Evolutionary conservation across 2,329 filamentous ascomycete genomes (phyloP).

Genomic region (Colletotrichum chlorophyti): DNA sequence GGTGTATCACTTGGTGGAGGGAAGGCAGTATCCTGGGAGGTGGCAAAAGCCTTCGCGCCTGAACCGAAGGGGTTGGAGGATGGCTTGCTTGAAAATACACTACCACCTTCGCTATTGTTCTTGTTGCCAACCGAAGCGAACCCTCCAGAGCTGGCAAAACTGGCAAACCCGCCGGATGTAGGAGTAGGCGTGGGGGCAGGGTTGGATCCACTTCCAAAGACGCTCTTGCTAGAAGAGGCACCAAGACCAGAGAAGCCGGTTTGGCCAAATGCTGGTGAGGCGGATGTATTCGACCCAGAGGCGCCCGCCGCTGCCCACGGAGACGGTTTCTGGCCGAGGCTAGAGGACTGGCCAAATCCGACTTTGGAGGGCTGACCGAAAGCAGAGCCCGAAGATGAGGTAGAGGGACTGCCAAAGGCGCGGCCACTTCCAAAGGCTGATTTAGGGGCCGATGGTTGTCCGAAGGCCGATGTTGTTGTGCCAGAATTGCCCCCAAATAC

Average conservation of each 20-base stretch:
- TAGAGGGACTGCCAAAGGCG: slow-evolving; percentile 18
- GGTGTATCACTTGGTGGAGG: slow-evolving; percentile 45
- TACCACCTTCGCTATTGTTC: slow-evolving; percentile 41
- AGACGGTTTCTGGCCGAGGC: slow-evolving; percentile 55
- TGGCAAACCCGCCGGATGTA: slow-evolving; percentile 52
- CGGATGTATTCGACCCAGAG: slow-evolving; percentile 41
- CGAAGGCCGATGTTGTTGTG: slow-evolving; percentile 53
- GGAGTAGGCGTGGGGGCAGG: slow-evolving; percentile 37
- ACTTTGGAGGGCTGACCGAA: slow-evolving; percentile 42
- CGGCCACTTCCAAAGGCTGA: slow-evolving; percentile 13
- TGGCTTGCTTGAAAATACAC: slow-evolving; percentile 48
- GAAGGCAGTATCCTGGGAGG: slow-evolving; percentile 47
- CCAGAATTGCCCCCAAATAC: slow-evolving; percentile 48
- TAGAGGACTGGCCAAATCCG: slow-evolving; percentile 60
- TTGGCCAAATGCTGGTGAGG: slow-evolving; percentile 61
- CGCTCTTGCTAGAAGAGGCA: slow-evolving; percentile 42
- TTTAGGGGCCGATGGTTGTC: slow-evolving; percentile 46
- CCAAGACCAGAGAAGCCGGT: slow-evolving; percentile 53
- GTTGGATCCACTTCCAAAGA: slow-evolving; percentile 43
- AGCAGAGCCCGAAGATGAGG: slow-evolving; percentile 38
- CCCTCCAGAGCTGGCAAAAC: slow-evolving; percentile 60
- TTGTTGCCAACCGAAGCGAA: slow-evolving; percentile 57
- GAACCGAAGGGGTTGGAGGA: slow-evolving; percentile 41
- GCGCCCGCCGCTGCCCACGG: slow-evolving; percentile 54
- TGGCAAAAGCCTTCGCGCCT: slow-evolving; percentile 37